Percentiles rank a stretch among this genome's conserved stretches.
These are phyloP conservation scores for Phytopythium kandeliae DNA, from an alignment of 352 stramenopile species.

Conservation along the genomic window DNA sequence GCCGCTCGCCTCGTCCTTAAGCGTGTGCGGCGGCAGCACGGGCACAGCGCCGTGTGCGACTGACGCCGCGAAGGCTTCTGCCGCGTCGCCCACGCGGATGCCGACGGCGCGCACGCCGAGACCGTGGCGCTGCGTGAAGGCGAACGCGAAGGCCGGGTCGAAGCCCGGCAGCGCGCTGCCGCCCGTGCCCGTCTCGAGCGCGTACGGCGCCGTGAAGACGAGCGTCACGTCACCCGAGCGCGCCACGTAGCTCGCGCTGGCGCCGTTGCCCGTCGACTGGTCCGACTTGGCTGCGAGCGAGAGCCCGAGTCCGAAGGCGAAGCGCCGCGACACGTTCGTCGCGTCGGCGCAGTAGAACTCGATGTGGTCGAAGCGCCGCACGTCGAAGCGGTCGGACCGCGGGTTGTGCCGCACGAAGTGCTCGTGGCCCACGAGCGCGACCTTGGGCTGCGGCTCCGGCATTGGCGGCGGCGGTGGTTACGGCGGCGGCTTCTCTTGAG, in stretches of 20 bases:
- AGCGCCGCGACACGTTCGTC: slow-evolving; percentile 71
- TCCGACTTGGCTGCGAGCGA: slow-evolving; percentile 75
- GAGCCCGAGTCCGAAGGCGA: slow-evolving; percentile 84
- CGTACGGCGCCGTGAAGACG: slow-evolving; percentile 88
- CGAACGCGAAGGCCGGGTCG: slow-evolving; percentile 50
- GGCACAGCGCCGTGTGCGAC: slow-evolving; percentile 62
- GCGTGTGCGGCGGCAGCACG: slow-evolving; percentile 46
- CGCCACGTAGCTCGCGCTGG: slow-evolving; percentile 83
- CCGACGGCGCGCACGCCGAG: slow-evolving; percentile 73
- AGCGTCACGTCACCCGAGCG: slow-evolving; percentile 76
- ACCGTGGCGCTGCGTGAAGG: slow-evolving; percentile 83
- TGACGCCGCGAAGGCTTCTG: slow-evolving; percentile 68
- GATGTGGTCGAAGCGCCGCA: slow-evolving; percentile 81
- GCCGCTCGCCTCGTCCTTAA: slow-evolving; percentile 55
- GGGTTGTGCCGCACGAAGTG: slow-evolving; percentile 80
- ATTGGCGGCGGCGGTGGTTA: neutral
- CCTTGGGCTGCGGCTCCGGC: slow-evolving; percentile 6
- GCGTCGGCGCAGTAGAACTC: slow-evolving; percentile 83
- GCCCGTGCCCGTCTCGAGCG: slow-evolving; percentile 58
- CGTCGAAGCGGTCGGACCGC: slow-evolving; percentile 66
- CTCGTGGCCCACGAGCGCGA: slow-evolving; percentile 63
- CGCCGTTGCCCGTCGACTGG: slow-evolving; percentile 84
- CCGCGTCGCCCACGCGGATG: slow-evolving; percentile 75
- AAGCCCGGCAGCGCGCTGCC: slow-evolving; percentile 60
- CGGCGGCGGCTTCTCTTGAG: no score